Base-by-base conservation (phyloP, 1,139 yeast species). In the Magnusiomyces fungicola region DNA sequence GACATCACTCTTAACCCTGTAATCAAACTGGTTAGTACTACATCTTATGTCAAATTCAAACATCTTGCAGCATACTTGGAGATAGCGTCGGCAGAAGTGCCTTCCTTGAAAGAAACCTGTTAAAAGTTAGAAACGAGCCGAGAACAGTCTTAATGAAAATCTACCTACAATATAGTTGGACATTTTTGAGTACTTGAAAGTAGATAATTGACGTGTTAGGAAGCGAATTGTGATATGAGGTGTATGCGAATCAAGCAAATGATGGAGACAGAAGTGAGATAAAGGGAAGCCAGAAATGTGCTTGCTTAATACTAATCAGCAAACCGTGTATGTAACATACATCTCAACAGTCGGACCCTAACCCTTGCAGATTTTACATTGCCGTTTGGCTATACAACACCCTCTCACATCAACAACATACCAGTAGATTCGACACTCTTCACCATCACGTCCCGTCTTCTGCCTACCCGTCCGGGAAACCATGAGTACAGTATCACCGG, bases 401-500 rank as follows among this genome's bases (percentile, higher is more conserved):
- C 16, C 6, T n/a, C 36, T 32, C 36, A 32, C 16, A 5, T 9
- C 36, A 9, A 12, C 6, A 12, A 9, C 36, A 14, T 18, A 18
- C 36, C 16, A 6, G 16, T 32, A 5, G 36, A 32, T 32, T 14
- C 36, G 6, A 32, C 16, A 7, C 10, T 32, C n/a, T 32, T 5
- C 36, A 14, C n/a, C n/a, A n/a, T n/a, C 36, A 18, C 36, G 36
- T 14, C 16, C 16, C 36, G 36, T 12, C 36, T 9, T 14, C 36
- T 7, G n/a, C 5, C 9, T 18, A 32, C 36, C 36, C n/a, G 9
- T 32, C 16, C 36, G 36, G 36, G 36, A n/a, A 32, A 32, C 36
- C 16, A 41, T 41, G 44, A 41, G 44, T 29, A 41, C 44, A 12
- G 44, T 29, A 41, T 41, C 36, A 16, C 36, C 44, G 23, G 44